Evolutionary conservation across 2,329 filamentous ascomycete genomes (phyloP), one percentile per base, ranked within the genome.

Genomic region (Elsinoe ampelina): DNA sequence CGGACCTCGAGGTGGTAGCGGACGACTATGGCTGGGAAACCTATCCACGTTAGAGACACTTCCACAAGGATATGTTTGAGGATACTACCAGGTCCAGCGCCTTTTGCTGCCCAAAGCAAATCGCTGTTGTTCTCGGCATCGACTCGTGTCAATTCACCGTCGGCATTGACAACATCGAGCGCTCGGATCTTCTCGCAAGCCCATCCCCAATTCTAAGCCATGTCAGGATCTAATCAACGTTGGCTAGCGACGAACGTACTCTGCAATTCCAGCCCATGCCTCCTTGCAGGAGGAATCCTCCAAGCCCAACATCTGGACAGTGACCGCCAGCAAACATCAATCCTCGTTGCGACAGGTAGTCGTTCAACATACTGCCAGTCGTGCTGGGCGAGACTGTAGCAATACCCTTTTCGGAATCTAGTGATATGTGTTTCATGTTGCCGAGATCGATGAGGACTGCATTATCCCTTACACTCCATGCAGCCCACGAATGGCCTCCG

Each of bases 191-290:
- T 65, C 61, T 79, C 74, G 56, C 78, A 80, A 0, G 77, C 77
- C 75, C 76, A 80, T 0, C 79, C 78, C 78, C 77, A 80, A 59
- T 76, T 77, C 75, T 77, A 54, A 10, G 36, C 15, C 7, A 17
- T 15, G 2, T 41, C 13, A 47, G 22, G 12, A n/a, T 11, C 8
- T 22, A 36, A 55, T 58, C 32, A 59, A 35, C 51, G 55, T 12
- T 20, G 8, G 32, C 19, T 19, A 20, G 6, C 8, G 22, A 41
- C 15, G 12, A 38, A 36, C 70, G 57, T 58, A 77, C 75, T 64
- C 73, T 75, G 61, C 75, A 79, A 61, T 80, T 80, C 79, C 79
- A 82, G 0, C 79, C 79, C 76, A 81, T 80, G 1, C 79, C 79
- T 0, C 79, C 79, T 61, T 80, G 78, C 12, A 82, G 64, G 19